These are phyloP conservation scores for Lichtheimia ramosa DNA, from an alignment of 371 early-diverging fungal species.

Conservation along the genomic window DNA sequence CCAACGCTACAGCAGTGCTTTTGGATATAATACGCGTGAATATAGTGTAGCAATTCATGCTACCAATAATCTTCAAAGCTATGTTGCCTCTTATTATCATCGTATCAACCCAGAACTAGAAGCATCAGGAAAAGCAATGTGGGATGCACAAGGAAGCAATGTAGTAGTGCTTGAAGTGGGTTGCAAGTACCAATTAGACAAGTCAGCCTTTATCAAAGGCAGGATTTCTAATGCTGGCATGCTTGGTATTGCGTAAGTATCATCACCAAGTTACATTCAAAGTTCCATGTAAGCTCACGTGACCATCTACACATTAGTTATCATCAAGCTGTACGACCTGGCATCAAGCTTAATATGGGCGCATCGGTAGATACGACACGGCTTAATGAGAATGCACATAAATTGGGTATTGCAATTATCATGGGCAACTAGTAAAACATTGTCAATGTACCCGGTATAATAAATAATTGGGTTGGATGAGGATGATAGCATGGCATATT, in stretches of 20 bases:
- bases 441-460: too few species aligned
- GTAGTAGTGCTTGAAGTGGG: slow-evolving; percentile 91
- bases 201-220: slow-evolving; percentile 89
- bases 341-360: slow-evolving; percentile 92
- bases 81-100: slow-evolving; percentile 94
- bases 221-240: slow-evolving; percentile 94
- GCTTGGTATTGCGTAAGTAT: slow-evolving; percentile 70
- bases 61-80: slow-evolving; percentile 64
- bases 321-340: slow-evolving; percentile 90
- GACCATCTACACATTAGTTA: slow-evolving; percentile 29
- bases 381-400: slow-evolving; percentile 92
- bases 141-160: slow-evolving; percentile 77
- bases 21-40: slow-evolving; percentile 84
- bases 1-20: slow-evolving; percentile 78
- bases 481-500: too few species aligned
- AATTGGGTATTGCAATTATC: slow-evolving; percentile 88
- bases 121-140: slow-evolving; percentile 91
- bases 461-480: too few species aligned
- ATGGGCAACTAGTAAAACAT: slow-evolving; percentile 71
- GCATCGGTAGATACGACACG: slow-evolving; percentile 90
- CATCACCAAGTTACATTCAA: too few species aligned
- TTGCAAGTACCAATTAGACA: slow-evolving; percentile 89
- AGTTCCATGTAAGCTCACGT: too few species aligned
- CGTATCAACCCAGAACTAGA: slow-evolving; percentile 86
- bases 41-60: slow-evolving; percentile 88